Percentiles rank a stretch among this genome's conserved stretches.
phyloP scores from a whole-genome alignment of 768 basidiomycete genomes.

The Cubamyces sp. region DNA sequence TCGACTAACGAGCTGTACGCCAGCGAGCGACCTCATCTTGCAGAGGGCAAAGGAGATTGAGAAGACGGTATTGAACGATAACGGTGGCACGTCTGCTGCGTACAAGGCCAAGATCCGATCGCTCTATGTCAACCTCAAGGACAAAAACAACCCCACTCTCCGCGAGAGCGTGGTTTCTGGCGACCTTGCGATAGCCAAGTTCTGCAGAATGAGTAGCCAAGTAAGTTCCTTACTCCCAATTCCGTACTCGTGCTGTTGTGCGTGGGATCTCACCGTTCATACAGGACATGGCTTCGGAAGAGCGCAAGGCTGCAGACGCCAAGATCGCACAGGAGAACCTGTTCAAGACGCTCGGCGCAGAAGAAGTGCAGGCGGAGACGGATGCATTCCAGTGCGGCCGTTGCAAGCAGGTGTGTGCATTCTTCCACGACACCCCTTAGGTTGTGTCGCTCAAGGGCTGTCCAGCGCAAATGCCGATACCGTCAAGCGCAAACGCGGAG shows the following conservation, averaged over 20 bases:
- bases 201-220: slow-evolving; percentile 82
- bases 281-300: slow-evolving; percentile 96
- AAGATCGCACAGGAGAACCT: slow-evolving; percentile 86
- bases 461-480: slow-evolving; percentile 83
- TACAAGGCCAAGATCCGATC: slow-evolving; percentile 87
- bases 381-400: slow-evolving; percentile 96
- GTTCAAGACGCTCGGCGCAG: slow-evolving; percentile 89
- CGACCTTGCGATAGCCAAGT: slow-evolving; percentile 66
- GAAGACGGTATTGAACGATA: slow-evolving; percentile 55
- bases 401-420: slow-evolving; percentile 79
- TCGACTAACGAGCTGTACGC: neutral
- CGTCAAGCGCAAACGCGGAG: slow-evolving; percentile 96
- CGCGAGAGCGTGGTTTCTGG: slow-evolving; percentile 87
- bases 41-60: slow-evolving; percentile 74
- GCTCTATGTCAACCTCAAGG: slow-evolving; percentile 92
- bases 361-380: slow-evolving; percentile 90
- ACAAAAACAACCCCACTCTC: slow-evolving; percentile 88
- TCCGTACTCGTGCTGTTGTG: neutral
- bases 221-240: slow-evolving; percentile 49
- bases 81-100: slow-evolving; percentile 45
- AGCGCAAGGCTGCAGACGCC: slow-evolving; percentile 81
- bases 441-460: neutral
- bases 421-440: neutral
- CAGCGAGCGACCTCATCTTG: slow-evolving; percentile 62
- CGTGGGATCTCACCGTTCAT: too few species aligned